These are phyloP conservation scores for Brassica balearica DNA, from an alignment of 441 rosid species.

Conservation along the genomic window DNA sequence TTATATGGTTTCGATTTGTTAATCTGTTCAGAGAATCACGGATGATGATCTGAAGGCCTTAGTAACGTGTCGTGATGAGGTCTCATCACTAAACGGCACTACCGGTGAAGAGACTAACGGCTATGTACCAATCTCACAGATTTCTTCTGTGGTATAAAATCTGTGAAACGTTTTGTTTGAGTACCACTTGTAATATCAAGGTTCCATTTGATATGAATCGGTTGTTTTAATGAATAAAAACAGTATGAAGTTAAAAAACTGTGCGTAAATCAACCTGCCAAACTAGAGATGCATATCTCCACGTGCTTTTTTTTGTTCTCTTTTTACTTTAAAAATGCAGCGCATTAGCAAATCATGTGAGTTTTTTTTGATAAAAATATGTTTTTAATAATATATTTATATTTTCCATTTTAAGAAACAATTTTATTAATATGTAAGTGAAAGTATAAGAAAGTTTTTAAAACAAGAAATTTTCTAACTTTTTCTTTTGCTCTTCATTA, in stretches of 20 bases:
- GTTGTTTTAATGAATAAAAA: not conserved
- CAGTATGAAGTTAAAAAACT: not conserved
- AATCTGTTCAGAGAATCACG: constrained; percentile 35
- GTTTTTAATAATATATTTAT: too few relatives aligned
- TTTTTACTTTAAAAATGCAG: not conserved
- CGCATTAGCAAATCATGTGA: too few relatives aligned
- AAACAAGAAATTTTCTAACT: too few relatives aligned
- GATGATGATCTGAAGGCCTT: constrained; percentile 33
- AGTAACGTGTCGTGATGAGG: constrained; percentile 7
- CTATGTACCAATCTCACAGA: constrained; percentile 2
- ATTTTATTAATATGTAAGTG: too few relatives aligned
- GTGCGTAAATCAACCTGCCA: not conserved
- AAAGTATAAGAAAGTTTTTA: too few relatives aligned
- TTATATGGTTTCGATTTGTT: not conserved
- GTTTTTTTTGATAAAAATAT: too few relatives aligned
- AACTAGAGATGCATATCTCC: not conserved
- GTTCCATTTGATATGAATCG: not conserved
- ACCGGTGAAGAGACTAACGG: not conserved
- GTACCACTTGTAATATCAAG: constrained; percentile 1
- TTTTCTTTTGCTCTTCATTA: too few relatives aligned
- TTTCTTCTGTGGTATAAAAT: constrained; percentile 22
- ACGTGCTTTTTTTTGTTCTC: not conserved
- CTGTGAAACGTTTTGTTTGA: not conserved
- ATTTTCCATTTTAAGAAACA: too few relatives aligned
- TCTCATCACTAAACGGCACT: not conserved